Base-by-base conservation (phyloP, 306 rosid species). In the Albizia julibrissin region DNA sequence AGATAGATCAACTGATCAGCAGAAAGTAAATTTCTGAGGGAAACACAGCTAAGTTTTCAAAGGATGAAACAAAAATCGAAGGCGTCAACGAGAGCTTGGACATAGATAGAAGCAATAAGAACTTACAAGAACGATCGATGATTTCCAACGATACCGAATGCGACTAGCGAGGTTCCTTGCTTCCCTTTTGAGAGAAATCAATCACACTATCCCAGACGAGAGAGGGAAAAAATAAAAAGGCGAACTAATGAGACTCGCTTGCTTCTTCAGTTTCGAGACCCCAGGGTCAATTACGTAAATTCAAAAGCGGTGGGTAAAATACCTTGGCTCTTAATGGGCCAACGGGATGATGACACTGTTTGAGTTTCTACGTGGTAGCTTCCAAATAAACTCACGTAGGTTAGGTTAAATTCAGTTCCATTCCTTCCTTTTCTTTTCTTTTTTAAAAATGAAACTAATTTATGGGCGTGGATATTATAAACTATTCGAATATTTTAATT, bases 61-160 rank as follows among this genome's bases (percentile, higher is more conserved):
- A 5, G 39, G 69, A n/a, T 27, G 27, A 39, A 33, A 16, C 2
- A 19, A 29, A 29, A 29, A 49, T 22, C 26, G 29, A 15, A 69
- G 62, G 78, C 79, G 76, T 19, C 24, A 61, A 49, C 4, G 26
- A 77, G 26, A 47, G 71, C 14, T 69, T 49, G 3, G 79, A 83
- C 71, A 37, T 19, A 64, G 44, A 54, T 52, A 71, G 54, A 75
- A 83, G 74, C 16, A 26, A 29, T 0, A 44, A 82, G 49, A 46
- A 87, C 93, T 83, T 75, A 92, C 93, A 65, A 76, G 73, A 46
- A 71, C 62, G 74, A 81, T 81, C 64, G 67, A 31, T 44, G 81
- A 74, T 24, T 80, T 85, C 42, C 39, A 77, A 27, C 64, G 73
- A 42, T 24, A 37, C 70, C 18, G 52, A 40, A 10, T 44, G 42